Evolutionary conservation across 164 flowering plant species (phyloP).

Genomic region (Euptelea pleiosperma): DNA sequence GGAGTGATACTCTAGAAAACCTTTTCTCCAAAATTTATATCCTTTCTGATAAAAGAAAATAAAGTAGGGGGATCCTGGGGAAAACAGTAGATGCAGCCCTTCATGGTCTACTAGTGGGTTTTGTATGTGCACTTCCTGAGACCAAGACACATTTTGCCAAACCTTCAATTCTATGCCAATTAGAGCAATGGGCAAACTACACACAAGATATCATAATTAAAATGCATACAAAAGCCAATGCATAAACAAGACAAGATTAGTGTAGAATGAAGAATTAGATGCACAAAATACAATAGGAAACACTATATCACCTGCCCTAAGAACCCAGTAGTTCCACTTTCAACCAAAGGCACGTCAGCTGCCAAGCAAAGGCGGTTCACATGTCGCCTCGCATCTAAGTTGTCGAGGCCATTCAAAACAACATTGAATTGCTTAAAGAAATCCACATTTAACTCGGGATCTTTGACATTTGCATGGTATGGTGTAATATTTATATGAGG

Average conservation of each 20-base stretch:
- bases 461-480: slow-evolving; percentile 94
- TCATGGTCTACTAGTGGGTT: neutral
- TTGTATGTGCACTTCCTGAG: neutral
- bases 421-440: slow-evolving; percentile 89
- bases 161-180: neutral
- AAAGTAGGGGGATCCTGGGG: no score
- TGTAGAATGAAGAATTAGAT: neutral
- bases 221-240: neutral
- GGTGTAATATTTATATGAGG: slow-evolving; percentile 80
- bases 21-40: neutral
- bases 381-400: slow-evolving; percentile 94
- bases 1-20: no score
- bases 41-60: neutral
- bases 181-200: neutral
- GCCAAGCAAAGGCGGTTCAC: slow-evolving; percentile 97
- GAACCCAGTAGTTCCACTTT: slow-evolving; percentile 99
- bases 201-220: neutral
- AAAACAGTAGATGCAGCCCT: neutral
- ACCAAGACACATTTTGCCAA: neutral
- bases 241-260: neutral
- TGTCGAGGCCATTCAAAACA: slow-evolving; percentile 94
- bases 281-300: slow-evolving; percentile 6
- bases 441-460: slow-evolving; percentile 80
- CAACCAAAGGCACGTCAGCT: slow-evolving; percentile 90
- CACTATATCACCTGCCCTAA: slow-evolving; percentile 76